Conservation (phyloP, 2,329 filamentous ascomycete species). For the Fusarium sp. region DNA sequence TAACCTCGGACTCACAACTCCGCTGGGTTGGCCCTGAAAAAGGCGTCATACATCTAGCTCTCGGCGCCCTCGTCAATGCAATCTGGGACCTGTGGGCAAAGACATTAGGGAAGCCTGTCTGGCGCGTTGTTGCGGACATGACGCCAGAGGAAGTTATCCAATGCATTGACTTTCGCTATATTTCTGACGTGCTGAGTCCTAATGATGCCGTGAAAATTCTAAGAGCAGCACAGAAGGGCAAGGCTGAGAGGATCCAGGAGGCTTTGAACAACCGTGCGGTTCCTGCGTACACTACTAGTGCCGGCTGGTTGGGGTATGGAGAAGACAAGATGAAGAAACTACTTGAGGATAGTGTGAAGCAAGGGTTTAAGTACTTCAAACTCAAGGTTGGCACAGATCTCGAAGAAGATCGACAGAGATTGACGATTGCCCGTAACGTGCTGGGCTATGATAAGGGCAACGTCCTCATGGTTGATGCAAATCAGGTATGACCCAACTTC, state of each 20-base stretch:
- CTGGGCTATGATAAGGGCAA: neutral
- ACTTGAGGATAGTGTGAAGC: neutral
- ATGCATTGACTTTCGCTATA: constrained; percentile 94
- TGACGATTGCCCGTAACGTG: neutral
- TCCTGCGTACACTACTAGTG: neutral
- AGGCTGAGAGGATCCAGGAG: neutral
- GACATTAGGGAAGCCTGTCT: constrained; percentile 84
- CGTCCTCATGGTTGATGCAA: neutral
- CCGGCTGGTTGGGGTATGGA: neutral
- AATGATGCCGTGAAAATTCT: neutral
- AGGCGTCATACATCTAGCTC: constrained; percentile 89
- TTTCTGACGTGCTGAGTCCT: constrained; percentile 71
- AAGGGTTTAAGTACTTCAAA: neutral
- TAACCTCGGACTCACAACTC: constrained; percentile 87
- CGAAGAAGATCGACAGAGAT: neutral
- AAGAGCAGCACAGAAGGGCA: neutral
- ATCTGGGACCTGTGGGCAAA: constrained; percentile 98
- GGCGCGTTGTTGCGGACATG: constrained; percentile 90
- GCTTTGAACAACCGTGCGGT: neutral
- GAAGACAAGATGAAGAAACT: neutral
- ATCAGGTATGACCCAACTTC: neutral
- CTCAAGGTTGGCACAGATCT: neutral
- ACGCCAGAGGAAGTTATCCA: constrained; percentile 84
- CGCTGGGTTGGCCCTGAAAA: constrained; percentile 96
- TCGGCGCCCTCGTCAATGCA: constrained; percentile 90